These are phyloP conservation scores for Groenewaldozyma auringiensis DNA, from an alignment of 1,139 yeast species.

Conservation along the genomic window DNA sequence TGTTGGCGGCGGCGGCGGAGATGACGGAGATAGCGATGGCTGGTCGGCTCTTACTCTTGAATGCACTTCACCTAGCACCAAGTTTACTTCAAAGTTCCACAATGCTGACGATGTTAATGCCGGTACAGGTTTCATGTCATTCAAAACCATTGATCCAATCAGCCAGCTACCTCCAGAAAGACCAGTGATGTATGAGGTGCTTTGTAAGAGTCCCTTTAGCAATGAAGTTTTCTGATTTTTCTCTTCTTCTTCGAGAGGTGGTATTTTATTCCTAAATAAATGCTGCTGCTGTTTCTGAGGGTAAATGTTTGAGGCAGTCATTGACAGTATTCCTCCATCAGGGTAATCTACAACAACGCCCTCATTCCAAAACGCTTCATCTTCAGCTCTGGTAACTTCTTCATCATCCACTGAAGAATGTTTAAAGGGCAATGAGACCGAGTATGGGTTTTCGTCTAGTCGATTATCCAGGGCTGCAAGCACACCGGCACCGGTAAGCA, in stretches of 20 bases:
- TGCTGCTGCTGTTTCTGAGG: background rate
- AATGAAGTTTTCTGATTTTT: constrained; percentile 34
- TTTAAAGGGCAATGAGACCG: background rate
- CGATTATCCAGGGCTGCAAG: constrained; percentile 21
- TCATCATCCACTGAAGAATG: background rate
- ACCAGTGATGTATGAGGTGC: constrained; percentile 67
- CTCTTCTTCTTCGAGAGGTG: background rate
- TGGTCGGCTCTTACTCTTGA: background rate
- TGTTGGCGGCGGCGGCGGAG: constrained; percentile 26
- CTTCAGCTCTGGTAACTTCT: background rate
- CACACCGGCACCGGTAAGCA: constrained; percentile 57
- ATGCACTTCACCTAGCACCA: constrained; percentile 11
- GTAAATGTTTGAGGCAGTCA: background rate
- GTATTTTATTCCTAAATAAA: background rate
- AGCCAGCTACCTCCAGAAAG: constrained; percentile 82
- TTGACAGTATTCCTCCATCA: constrained; percentile 21
- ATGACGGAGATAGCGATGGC: constrained; percentile 32
- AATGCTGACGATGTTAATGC: constrained; percentile 42
- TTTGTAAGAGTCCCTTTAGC: constrained; percentile 65
- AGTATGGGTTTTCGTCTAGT: constrained; percentile 6
- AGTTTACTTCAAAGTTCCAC: constrained; percentile 55
- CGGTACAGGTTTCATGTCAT: constrained; percentile 37
- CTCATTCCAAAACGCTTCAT: background rate
- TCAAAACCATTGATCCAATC: constrained; percentile 65
- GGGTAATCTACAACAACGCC: background rate